A percentile compares a stretch with the other conserved stretches of the same genome.
Conservation (phyloP, 768 basidiomycete species). For the Grammothele lineata region DNA sequence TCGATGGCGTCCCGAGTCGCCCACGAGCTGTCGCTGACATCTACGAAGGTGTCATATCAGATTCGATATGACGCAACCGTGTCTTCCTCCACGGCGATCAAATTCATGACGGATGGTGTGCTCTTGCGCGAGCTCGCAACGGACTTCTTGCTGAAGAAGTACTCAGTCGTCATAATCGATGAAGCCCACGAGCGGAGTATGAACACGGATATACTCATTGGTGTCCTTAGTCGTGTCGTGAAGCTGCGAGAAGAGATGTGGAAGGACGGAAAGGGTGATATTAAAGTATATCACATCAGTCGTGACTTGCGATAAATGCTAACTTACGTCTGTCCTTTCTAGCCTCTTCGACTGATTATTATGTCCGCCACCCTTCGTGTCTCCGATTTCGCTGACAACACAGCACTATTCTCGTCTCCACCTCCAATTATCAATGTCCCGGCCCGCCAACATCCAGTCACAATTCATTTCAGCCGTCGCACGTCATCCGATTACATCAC, state of each 20-base stretch:
- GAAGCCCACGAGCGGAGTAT: conserved; percentile 98
- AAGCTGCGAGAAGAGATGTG: conserved; percentile 88
- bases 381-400: conserved; percentile 87
- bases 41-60: conserved; percentile 87
- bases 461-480: conserved; percentile 85
- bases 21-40: conserved; percentile 83
- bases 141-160: conserved; percentile 91
- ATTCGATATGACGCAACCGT: conserved; percentile 97
- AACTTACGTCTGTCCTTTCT: too few species aligned
- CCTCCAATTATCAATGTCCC: conserved; percentile 92
- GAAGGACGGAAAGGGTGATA: conserved; percentile 67
- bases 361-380: conserved; percentile 98
- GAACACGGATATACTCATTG: conserved; percentile 97
- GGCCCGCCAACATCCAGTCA: conserved; percentile 93
- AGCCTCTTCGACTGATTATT: conserved; percentile 91
- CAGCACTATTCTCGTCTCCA: conserved; percentile 67
- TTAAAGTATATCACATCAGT: conserved; percentile 47
- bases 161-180: conserved; percentile 93
- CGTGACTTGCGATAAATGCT: too few species aligned
- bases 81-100: conserved; percentile 86
- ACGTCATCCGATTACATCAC: conserved; percentile 85
- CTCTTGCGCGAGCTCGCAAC: conserved; percentile 86
- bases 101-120: conserved; percentile 99
- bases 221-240: conserved; percentile 91
- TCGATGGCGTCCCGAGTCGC: conserved; percentile 93